These are phyloP conservation scores for Penicillium nordicum DNA, from an alignment of 2,329 filamentous ascomycete species.

Conservation along the genomic window DNA sequence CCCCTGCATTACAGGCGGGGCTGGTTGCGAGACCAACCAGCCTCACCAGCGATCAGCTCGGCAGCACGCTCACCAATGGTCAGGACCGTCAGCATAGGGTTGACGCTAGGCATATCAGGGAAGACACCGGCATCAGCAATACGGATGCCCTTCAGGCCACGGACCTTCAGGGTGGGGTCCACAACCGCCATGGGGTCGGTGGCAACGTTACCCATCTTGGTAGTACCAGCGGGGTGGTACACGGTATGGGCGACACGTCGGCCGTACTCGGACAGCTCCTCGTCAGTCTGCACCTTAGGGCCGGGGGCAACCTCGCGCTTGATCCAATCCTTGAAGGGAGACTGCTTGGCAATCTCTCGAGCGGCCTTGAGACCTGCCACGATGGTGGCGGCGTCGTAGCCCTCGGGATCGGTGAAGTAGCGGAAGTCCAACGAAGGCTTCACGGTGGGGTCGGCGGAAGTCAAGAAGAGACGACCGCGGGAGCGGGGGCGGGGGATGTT, in stretches of 20 bases:
- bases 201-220: conserved; percentile 76
- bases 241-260: conserved; percentile 80
- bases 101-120: conserved; percentile 80
- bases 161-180: conserved; percentile 68
- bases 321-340: conserved; percentile 78
- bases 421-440: conserved; percentile 85
- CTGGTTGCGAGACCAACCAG: conserved; percentile 60
- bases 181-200: conserved; percentile 73
- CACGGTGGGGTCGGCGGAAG: conserved; percentile 67
- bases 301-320: conserved; percentile 79
- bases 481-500: conserved; percentile 83
- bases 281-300: conserved; percentile 68
- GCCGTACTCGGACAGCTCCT: conserved; percentile 77
- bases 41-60: conserved; percentile 75
- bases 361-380: conserved; percentile 73
- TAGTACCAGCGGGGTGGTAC: conserved; percentile 85
- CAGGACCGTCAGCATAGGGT: conserved; percentile 87
- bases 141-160: conserved; percentile 68
- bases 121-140: conserved; percentile 87
- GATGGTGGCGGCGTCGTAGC: conserved; percentile 78
- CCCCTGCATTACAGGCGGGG: conserved; percentile 48
- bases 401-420: conserved; percentile 83
- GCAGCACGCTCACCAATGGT: conserved; percentile 79
- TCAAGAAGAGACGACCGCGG: conserved; percentile 72
- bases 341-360: conserved; percentile 70